Base-by-base conservation (phyloP, 2,329 filamentous ascomycete species). In the Aspergillus aculeatinus region DNA sequence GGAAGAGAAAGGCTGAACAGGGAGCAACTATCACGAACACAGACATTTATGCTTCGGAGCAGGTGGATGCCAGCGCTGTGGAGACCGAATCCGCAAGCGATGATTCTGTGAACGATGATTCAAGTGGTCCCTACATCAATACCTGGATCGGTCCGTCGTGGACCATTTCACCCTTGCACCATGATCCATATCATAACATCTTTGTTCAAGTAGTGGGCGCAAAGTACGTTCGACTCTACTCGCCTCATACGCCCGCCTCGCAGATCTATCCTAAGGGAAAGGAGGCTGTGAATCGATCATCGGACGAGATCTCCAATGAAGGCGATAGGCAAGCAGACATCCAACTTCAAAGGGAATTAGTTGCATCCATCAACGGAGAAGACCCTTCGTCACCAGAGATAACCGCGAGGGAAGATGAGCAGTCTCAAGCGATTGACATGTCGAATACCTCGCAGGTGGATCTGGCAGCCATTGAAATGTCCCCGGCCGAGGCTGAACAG, bases 151-250 rank as follows among this genome's bases (percentile, higher is more conserved):
- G 95, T 0, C 95, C 95, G 0, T 81, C 87, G 0, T 88, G 87
- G 53, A 98, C 95, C 0, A 93, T 96, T 64, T 96, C 92, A 0
- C 95, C 95, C 1, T 81, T 98, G 0, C 95, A 99, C 74, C 96
- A 92, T 1, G 95, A 98, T 70, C 91, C 90, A 1, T 96, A 97
- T 74, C 91, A 97, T 72, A 98, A 98, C 71, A 85, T 98, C 51
- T 84, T 98, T 4, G 88, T 88, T 25, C 95, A 98, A 74, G 90
- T 96, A 0, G 90, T 96, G 0, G 95, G 95, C 0, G 82, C 85
- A 59, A 99, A 99, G 76, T 98, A 98, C 74, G 80, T 98, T n/a
- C 84, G 95, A 1, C 81, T 98, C 2, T 98, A 97, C 73, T 82
- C 88, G 0, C 93, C 94, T 0, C 73, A 75, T 16, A 82, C 87